These are phyloP conservation scores for Arabis alpina DNA, from an alignment of 345 rosid species.

Conservation along the genomic window DNA sequence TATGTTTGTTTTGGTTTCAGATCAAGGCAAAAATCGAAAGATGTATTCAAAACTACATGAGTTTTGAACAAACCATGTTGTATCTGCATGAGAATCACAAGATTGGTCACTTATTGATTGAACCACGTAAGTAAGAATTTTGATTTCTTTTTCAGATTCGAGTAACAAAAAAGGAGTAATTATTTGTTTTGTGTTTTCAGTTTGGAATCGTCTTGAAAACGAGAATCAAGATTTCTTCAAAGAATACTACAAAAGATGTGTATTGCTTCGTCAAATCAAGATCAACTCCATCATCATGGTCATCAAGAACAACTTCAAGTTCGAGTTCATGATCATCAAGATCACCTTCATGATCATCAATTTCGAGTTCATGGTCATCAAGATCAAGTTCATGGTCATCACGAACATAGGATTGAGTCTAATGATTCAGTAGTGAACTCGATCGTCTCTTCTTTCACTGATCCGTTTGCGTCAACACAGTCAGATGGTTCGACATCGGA, in stretches of 20 bases:
- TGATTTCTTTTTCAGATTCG: not conserved
- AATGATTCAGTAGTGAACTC: not conserved
- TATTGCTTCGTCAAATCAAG: constrained; percentile 19
- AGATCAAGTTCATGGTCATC: not conserved
- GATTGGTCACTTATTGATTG: not conserved
- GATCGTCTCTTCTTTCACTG: not conserved
- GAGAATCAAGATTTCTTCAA: constrained; percentile 6
- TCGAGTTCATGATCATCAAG: not conserved
- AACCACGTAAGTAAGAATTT: not conserved
- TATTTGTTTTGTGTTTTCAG: not conserved
- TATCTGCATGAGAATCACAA: not conserved
- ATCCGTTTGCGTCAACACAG: not conserved
- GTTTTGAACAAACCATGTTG: constrained; percentile 2
- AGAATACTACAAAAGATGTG: constrained; percentile 3
- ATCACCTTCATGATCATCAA: no score
- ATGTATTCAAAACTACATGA: constrained; percentile 19
- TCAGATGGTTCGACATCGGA: not conserved
- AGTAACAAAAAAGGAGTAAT: not conserved
- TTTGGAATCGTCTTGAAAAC: constrained; percentile 24
- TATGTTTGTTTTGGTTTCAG: not conserved
- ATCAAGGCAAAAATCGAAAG: not conserved
- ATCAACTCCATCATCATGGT: not conserved
- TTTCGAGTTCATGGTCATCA: no score
- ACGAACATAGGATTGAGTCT: not conserved
- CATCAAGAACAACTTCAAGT: not conserved